Percentiles rank a stretch among this genome's conserved stretches.
phyloP scores from a whole-genome alignment of 345 rosid species.

The Trapa bicornis region DNA sequence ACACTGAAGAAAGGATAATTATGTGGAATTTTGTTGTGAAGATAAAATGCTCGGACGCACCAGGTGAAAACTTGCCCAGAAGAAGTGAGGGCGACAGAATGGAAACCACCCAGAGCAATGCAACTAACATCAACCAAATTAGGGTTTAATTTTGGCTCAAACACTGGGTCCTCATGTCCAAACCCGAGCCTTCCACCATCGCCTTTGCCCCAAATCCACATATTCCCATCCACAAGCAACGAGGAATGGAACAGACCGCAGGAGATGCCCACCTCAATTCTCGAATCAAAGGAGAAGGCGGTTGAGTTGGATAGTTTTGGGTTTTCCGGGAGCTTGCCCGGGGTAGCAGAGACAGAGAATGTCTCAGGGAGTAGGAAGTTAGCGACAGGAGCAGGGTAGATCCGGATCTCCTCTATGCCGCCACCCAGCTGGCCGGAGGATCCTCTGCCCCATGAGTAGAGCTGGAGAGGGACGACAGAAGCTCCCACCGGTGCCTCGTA shows the following conservation, averaged over 20 bases:
- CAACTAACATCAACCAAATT: conserved; percentile 37
- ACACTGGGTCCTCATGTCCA: conserved; percentile 65
- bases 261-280: conserved; percentile 44
- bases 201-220: conserved; percentile 94
- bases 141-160: conserved; percentile 59
- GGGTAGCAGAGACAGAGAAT: conserved; percentile 36
- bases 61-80: conserved; percentile 62
- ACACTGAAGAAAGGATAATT: too few species aligned
- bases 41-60: conserved; percentile 24
- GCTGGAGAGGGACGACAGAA: conserved; percentile 41
- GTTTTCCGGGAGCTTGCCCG: conserved; percentile 31
- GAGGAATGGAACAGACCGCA: conserved; percentile 84
- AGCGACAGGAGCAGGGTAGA: conserved; percentile 63
- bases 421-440: conserved; percentile 93
- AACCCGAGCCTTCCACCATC: conserved; percentile 89
- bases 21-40: too few species aligned
- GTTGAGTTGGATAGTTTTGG: background rate
- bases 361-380: conserved; percentile 37
- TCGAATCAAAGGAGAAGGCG: background rate
- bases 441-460: conserved; percentile 87
- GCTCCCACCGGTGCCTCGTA: conserved; percentile 29
- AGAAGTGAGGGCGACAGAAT: conserved; percentile 67
- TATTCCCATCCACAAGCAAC: conserved; percentile 39
- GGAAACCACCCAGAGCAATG: conserved; percentile 77
- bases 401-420: conserved; percentile 61